Conservation (phyloP, 192 early-diverging fungal species). For the Podila horticola region DNA sequence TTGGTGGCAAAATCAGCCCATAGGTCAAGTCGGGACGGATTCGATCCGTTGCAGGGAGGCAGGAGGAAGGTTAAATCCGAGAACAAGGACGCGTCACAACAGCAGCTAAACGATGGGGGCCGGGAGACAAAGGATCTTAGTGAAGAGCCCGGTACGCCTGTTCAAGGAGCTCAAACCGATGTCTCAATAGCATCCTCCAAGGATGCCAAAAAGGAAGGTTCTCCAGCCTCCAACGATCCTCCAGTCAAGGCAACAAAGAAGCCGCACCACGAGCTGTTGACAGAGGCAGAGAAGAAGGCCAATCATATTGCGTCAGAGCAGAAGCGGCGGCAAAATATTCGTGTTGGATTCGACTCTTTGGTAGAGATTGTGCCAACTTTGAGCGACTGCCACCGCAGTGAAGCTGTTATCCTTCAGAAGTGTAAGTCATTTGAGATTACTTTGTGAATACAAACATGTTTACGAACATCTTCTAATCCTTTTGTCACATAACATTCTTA, state of each 20-base stretch:
- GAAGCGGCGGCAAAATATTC: constrained; percentile 89
- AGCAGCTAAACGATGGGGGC: background rate
- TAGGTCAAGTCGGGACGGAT: constrained; percentile 19
- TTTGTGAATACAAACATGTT: background rate
- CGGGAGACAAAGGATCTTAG: constrained; percentile 6
- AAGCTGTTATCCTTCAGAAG: constrained; percentile 85
- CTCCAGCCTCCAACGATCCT: constrained; percentile 3
- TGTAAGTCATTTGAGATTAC: constrained; percentile 36
- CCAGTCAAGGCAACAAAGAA: constrained; percentile 28
- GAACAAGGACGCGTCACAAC: background rate
- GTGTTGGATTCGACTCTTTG: constrained; percentile 87
- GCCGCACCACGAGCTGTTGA: constrained; percentile 70
- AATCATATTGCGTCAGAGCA: constrained; percentile 96
- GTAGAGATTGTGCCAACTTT: constrained; percentile 85
- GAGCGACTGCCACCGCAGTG: constrained; percentile 81
- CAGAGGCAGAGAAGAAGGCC: constrained; percentile 87
- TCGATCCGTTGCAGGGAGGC: constrained; percentile 10
- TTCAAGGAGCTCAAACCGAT: background rate
- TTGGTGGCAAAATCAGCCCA: constrained; percentile 21
- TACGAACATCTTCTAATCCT: background rate
- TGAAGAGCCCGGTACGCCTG: background rate
- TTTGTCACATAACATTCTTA: constrained; percentile 1
- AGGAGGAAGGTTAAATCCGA: background rate
- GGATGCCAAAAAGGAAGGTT: constrained; percentile 1
- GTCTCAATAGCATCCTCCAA: background rate